Evolutionary conservation across 2,329 filamentous ascomycete genomes (phyloP).

Genomic region (Aureobasidium sp.): DNA sequence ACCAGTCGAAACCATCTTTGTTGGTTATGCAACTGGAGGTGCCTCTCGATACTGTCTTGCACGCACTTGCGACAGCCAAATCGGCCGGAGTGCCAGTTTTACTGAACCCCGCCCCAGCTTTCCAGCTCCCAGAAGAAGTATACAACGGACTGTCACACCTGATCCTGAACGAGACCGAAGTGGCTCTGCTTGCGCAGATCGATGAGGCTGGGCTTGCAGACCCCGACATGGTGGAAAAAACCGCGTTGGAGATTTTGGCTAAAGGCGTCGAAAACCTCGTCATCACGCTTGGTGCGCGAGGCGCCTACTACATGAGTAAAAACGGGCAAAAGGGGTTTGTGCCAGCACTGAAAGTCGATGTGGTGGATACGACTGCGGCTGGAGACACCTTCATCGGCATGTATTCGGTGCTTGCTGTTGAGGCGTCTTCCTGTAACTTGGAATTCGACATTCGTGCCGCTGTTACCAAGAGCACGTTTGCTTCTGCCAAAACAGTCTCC

Average conservation of each 20-base stretch:
- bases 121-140: conserved; percentile 55
- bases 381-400: conserved; percentile 85
- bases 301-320: conserved; percentile 25
- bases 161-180: conserved; percentile 78
- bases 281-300: conserved; percentile 72
- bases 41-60: conserved; percentile 31
- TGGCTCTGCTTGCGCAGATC: conserved; percentile 56
- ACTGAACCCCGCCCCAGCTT: conserved; percentile 73
- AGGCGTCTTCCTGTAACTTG: background rate
- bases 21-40: conserved; percentile 40
- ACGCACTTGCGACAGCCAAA: conserved; percentile 18
- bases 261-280: conserved; percentile 68
- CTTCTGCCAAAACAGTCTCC: background rate
- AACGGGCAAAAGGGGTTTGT: conserved; percentile 13
- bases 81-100: conserved; percentile 34
- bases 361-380: conserved; percentile 88
- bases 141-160: conserved; percentile 61
- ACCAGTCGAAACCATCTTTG: conserved; percentile 21
- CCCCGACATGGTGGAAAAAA: conserved; percentile 30
- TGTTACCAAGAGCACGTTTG: background rate
- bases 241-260: conserved; percentile 38
- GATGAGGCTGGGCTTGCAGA: conserved; percentile 25
- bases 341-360: conserved; percentile 59
- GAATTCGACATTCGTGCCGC: background rate
- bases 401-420: background rate